phyloP scores from a whole-genome alignment of 371 early-diverging fungal genomes.

The Batkoa obscura region DNA sequence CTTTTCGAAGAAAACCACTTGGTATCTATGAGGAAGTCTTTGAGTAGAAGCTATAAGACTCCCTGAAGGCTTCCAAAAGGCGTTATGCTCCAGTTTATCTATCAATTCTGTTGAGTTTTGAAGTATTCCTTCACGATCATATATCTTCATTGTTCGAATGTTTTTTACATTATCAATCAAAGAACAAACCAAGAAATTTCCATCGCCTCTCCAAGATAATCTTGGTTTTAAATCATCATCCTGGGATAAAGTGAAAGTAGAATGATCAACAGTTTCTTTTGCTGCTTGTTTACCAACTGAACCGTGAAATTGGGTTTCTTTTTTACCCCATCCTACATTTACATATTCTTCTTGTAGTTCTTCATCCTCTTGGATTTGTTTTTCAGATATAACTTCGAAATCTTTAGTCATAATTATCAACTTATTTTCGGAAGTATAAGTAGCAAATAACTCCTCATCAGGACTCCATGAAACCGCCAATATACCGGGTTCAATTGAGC shows the following conservation, averaged over 20 bases:
- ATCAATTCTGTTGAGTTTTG: conserved; percentile 67
- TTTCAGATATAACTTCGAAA: conserved; percentile 72
- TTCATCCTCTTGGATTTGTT: no score
- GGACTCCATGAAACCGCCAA: no score
- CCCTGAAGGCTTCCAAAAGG: conserved; percentile 79
- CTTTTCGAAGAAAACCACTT: conserved; percentile 81
- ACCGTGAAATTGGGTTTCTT: conserved; percentile 96
- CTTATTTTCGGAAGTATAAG: conserved; percentile 49
- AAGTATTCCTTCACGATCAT: conserved; percentile 65
- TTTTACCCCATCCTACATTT: conserved; percentile 88
- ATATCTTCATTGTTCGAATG: conserved; percentile 61
- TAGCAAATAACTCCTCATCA: conserved; percentile 67
- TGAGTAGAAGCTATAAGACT: conserved; percentile 73
- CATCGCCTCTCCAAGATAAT: conserved; percentile 86
- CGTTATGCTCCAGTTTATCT: conserved; percentile 53
- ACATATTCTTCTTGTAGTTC: conserved; percentile 52
- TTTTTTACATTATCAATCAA: conserved; percentile 35
- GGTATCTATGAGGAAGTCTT: conserved; percentile 63
- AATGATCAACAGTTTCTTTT: conserved; percentile 25
- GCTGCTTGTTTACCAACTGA: conserved; percentile 70
- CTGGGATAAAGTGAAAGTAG: no score
- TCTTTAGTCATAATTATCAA: conserved; percentile 82
- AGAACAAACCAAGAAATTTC: conserved; percentile 52
- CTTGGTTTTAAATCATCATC: conserved; percentile 61
- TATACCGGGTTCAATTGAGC: no score